These are phyloP conservation scores for Penicillium simplicissimum DNA, from an alignment of 495 filamentous ascomycete species.

Conservation along the genomic window DNA sequence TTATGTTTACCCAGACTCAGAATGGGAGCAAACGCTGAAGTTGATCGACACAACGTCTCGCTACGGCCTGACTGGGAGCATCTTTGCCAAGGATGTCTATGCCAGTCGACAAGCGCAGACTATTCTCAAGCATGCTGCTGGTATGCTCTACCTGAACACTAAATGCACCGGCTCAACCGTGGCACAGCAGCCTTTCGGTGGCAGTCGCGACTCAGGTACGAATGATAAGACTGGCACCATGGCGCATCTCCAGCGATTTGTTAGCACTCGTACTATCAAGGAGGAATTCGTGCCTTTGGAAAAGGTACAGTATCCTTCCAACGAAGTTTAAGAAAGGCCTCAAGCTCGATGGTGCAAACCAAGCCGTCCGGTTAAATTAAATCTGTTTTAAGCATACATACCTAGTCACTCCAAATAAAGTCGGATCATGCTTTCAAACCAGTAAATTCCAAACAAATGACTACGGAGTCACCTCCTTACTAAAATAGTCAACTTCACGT, in stretches of 20 bases:
- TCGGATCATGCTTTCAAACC: too few relatives aligned
- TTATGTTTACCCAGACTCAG: slow-evolving; percentile 70
- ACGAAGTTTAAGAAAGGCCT: slow-evolving; percentile 34
- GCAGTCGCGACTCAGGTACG: slow-evolving; percentile 71
- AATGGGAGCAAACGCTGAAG: slow-evolving; percentile 53
- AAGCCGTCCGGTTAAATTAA: too few relatives aligned
- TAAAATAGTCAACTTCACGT: too few relatives aligned
- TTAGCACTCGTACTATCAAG: slow-evolving; percentile 74
- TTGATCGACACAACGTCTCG: slow-evolving; percentile 59
- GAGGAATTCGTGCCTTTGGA: slow-evolving; percentile 67
- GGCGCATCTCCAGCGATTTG: slow-evolving; percentile 65
- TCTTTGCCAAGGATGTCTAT: slow-evolving; percentile 69
- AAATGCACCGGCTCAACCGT: slow-evolving; percentile 82
- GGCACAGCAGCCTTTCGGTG: slow-evolving; percentile 82
- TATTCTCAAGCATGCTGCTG: slow-evolving; percentile 69
- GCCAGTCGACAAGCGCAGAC: slow-evolving; percentile 68
- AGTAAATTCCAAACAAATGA: too few relatives aligned
- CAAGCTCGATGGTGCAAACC: neutral
- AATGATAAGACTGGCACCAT: slow-evolving; percentile 79
- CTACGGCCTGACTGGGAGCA: slow-evolving; percentile 72
- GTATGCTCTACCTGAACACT: slow-evolving; percentile 79
- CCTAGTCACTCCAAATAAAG: too few relatives aligned
- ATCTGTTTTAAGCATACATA: too few relatives aligned
- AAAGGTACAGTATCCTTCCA: slow-evolving; percentile 69
- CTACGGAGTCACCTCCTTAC: too few relatives aligned